Evolutionary conservation across 2,329 filamentous ascomycete genomes (phyloP).

Genomic region (Periconia digitata): DNA sequence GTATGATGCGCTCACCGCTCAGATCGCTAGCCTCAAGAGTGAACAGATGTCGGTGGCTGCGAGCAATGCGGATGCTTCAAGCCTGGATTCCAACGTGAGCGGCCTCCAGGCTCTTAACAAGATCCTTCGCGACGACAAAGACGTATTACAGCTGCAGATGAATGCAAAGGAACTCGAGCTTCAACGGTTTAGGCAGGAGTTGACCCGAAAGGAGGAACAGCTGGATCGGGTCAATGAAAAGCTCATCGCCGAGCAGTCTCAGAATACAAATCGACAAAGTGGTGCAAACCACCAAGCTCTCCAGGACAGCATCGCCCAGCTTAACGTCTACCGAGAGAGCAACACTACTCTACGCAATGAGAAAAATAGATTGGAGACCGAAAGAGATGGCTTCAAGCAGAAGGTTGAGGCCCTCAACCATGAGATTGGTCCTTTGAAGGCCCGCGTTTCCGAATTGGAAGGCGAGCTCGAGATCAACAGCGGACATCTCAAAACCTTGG

Average conservation of each 20-base stretch:
- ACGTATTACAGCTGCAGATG: slow-evolving; percentile 95
- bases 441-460: slow-evolving; percentile 78
- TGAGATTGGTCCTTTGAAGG: slow-evolving; percentile 80
- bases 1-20: slow-evolving; percentile 76
- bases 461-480: slow-evolving; percentile 79
- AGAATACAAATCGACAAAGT: slow-evolving; percentile 71
- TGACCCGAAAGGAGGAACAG: slow-evolving; percentile 83
- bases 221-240: slow-evolving; percentile 88
- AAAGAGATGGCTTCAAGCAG: slow-evolving; percentile 72
- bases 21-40: slow-evolving; percentile 79
- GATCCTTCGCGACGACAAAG: slow-evolving; percentile 92
- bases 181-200: slow-evolving; percentile 85
- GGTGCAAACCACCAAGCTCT: slow-evolving; percentile 84
- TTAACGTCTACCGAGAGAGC: slow-evolving; percentile 95
- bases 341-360: slow-evolving; percentile 89
- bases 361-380: slow-evolving; percentile 73
- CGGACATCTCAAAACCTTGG: slow-evolving; percentile 83
- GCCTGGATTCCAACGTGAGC: slow-evolving; percentile 64
- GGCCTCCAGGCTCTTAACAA: slow-evolving; percentile 87
- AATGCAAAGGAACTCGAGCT: slow-evolving; percentile 86
- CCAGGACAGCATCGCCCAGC: slow-evolving; percentile 91
- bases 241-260: slow-evolving; percentile 81
- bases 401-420: slow-evolving; percentile 73
- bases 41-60: slow-evolving; percentile 61
- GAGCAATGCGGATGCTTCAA: slow-evolving; percentile 53